Base-by-base conservation (phyloP, 495 filamentous ascomycete species). In the Xylaria sp. region DNA sequence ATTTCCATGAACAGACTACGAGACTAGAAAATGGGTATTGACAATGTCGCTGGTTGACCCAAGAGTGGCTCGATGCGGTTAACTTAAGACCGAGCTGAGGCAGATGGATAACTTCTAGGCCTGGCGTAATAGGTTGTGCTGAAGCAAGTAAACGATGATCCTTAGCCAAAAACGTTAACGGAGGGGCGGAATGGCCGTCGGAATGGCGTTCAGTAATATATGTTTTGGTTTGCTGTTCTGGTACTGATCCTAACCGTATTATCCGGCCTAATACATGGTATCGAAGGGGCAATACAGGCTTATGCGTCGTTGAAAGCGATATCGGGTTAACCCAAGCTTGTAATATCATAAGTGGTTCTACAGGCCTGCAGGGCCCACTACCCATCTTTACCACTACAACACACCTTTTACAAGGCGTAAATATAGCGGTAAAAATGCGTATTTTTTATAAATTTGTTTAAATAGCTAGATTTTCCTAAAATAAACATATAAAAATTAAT, bases 141-240 rank as follows among this genome's bases (percentile, higher is more conserved):
- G 41, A 87, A 88, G 72, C 75, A 85, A 67, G 78, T 77, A 1
- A 88, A 83, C 62, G 88, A 90, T 69, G 80, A 89, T 35, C 72
- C 85, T 0, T 74, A 77, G 48, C 87, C 87, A 17, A 74, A 67
- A 17, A 85, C 69, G 1, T 43, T 89, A 0, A 73, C 62, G 9
- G 83, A 88, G 71, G 86, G 82, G 82, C 88, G 86, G 85, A 72
- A 80, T 46, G 86, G 89, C 72, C 67, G 85, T 61, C 74, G 88
- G 6, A 85, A 86, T 58, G 76, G 79, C 7, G 78, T 81, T 0
- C 83, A 88, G 73, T 88, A 85, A 84, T 87, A 85, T 68, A 85
- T 84, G 11, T 86, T 88, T 52, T 89, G 87, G 87, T 80, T 87
- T 19, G 86, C 86, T 3, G 76, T 85, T 7, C 41, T 82, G 15